Conservation (phyloP, 495 filamentous ascomycete genomes). For the Neurospora intermedia region DNA sequence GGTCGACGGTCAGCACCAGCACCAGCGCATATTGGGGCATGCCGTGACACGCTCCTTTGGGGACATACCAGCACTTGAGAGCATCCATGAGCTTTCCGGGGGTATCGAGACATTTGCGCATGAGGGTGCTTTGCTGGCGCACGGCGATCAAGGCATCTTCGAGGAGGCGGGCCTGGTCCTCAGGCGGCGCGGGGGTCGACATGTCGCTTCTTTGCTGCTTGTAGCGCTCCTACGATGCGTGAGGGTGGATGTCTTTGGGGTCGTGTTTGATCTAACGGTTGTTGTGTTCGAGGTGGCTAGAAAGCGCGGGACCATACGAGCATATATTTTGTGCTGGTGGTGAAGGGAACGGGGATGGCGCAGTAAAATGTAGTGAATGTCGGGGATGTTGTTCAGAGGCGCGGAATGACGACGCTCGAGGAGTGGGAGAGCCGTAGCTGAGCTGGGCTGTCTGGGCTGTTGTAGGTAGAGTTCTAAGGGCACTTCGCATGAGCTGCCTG, state of each 20-base stretch:
- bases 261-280: background rate
- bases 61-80: constrained; percentile 88
- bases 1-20: constrained; percentile 1
- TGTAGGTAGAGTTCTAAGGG: background rate
- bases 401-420: background rate
- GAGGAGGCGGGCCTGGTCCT: constrained; percentile 88
- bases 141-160: constrained; percentile 95
- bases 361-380: background rate
- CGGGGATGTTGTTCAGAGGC: background rate
- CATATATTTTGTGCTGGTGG: background rate
- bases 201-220: constrained; percentile 16
- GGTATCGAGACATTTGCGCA: constrained; percentile 95
- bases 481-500: background rate
- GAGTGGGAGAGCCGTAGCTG: background rate
- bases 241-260: background rate
- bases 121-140: constrained; percentile 87
- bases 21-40: background rate
- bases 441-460: background rate
- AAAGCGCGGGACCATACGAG: background rate
- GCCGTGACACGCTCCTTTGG: background rate
- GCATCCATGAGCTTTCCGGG: constrained; percentile 99
- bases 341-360: background rate
- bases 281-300: background rate
- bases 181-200: constrained; percentile 58
- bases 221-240: background rate